Conservation (phyloP, 106 monocot species). For the Chionographis japonica region DNA sequence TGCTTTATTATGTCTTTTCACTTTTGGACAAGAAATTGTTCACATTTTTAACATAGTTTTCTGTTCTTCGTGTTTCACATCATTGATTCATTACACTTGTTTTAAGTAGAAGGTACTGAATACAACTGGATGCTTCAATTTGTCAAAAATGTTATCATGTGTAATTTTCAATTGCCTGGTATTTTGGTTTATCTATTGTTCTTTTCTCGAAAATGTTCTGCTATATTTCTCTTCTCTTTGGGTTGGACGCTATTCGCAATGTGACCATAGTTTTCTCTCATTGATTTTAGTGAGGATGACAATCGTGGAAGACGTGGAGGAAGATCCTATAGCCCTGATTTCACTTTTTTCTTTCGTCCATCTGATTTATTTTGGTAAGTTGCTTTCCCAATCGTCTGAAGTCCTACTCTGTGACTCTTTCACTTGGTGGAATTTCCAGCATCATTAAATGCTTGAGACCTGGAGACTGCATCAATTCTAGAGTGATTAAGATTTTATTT, state of each 20-base stretch:
- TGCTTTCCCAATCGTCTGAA: neutral
- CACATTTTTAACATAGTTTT: neutral
- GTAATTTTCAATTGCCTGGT: neutral
- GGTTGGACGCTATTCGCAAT: too few relatives aligned
- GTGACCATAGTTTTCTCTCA: neutral
- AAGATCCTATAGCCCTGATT: slow-evolving; percentile 70
- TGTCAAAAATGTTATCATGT: neutral
- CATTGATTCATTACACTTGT: slow-evolving; percentile 46
- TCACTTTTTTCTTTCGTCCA: slow-evolving; percentile 57
- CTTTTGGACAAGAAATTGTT: too few relatives aligned
- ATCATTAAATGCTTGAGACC: neutral
- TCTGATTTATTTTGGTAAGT: slow-evolving; percentile 93
- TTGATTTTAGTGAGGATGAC: slow-evolving; percentile 69
- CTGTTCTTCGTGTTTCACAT: slow-evolving; percentile 95
- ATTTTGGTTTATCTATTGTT: neutral
- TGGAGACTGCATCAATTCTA: too few relatives aligned
- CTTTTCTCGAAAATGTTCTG: too few relatives aligned
- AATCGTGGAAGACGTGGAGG: slow-evolving; percentile 86
- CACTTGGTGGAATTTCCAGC: neutral
- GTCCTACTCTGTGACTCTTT: neutral
- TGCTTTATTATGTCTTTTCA: too few relatives aligned
- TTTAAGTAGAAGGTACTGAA: slow-evolving; percentile 77
- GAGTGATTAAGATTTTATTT: neutral
- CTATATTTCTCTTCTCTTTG: neutral
- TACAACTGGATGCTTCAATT: neutral